These are phyloP conservation scores for Lepidium campestre DNA, from an alignment of 441 rosid genomes.

Conservation along the genomic window DNA sequence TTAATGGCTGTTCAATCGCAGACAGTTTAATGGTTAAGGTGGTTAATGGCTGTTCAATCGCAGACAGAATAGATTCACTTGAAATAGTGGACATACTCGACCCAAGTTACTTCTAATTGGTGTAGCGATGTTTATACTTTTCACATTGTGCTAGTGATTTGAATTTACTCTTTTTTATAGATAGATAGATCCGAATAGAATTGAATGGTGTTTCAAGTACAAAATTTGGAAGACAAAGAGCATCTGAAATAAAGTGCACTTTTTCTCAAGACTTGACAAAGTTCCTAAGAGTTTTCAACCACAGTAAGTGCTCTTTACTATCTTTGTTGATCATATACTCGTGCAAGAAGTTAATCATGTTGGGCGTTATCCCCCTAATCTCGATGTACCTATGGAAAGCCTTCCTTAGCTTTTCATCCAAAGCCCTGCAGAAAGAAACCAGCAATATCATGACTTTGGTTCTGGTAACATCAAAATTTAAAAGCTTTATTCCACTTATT, in stretches of 20 bases:
- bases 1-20: slow-evolving; percentile 4
- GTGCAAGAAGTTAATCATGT: slow-evolving; percentile 71
- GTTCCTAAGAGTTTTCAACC: slow-evolving; percentile 67
- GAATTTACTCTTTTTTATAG: neutral
- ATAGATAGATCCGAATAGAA: slow-evolving; percentile 6
- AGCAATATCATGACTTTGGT: slow-evolving; percentile 1
- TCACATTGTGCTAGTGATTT: neutral
- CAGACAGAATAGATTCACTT: slow-evolving; percentile 12
- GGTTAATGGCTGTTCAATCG: neutral
- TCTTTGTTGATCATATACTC: slow-evolving; percentile 89
- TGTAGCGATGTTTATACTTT: slow-evolving; percentile 15
- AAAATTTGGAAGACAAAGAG: neutral
- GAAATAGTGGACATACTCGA: slow-evolving; percentile 7
- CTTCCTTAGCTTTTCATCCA: slow-evolving; percentile 77
- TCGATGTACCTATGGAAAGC: slow-evolving; percentile 70
- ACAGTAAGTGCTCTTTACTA: slow-evolving; percentile 50
- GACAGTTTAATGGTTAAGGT: slow-evolving; percentile 1
- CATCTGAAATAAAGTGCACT: neutral
- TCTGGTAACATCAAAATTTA: neutral
- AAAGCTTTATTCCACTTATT: neutral
- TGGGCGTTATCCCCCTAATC: slow-evolving; percentile 72
- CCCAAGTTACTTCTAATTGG: slow-evolving; percentile 20
- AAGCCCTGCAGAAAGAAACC: slow-evolving; percentile 40
- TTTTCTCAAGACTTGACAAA: slow-evolving; percentile 44
- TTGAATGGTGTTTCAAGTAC: slow-evolving; percentile 4